Percentiles rank a stretch among this genome's conserved stretches.
Evolutionary conservation across 805 yeast genomes (phyloP).

Genomic region (Suhomyces sp.): DNA sequence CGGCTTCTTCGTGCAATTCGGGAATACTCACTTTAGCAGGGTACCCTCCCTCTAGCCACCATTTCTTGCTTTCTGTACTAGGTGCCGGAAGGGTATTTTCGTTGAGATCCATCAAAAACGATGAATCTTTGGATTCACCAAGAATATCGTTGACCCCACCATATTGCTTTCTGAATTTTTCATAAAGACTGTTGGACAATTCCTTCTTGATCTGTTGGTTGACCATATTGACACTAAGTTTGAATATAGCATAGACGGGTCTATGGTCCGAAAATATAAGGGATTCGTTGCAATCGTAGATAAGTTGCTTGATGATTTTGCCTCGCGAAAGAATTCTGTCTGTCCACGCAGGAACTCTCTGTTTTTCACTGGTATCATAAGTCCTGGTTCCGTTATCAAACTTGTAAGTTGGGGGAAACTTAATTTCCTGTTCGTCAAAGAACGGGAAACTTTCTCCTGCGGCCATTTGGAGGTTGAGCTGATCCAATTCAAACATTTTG

Average conservation of each 20-base stretch:
- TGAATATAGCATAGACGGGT: constrained; percentile 77
- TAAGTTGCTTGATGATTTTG: constrained; percentile 52
- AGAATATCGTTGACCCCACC: constrained; percentile 37
- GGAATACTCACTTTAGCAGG: constrained; percentile 64
- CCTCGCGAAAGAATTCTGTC: constrained; percentile 71
- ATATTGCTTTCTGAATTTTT: constrained; percentile 48
- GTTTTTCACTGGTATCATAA: constrained; percentile 90
- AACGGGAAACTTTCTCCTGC: constrained; percentile 73
- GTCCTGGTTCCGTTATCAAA: constrained; percentile 77
- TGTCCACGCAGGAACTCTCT: constrained; percentile 94
- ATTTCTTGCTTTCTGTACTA: constrained; percentile 71
- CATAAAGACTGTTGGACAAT: constrained; percentile 58
- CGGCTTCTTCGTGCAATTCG: constrained; percentile 34
- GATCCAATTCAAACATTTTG: constrained; percentile 68
- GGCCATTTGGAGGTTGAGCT: constrained; percentile 70
- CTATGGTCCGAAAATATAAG: constrained; percentile 82
- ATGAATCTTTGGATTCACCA: constrained; percentile 23
- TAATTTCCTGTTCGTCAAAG: constrained; percentile 73
- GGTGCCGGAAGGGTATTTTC: constrained; percentile 75
- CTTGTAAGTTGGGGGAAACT: constrained; percentile 87
- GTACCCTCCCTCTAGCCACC: constrained; percentile 89
- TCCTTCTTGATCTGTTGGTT: constrained; percentile 58
- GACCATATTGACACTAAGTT: constrained; percentile 60
- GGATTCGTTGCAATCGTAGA: constrained; percentile 57
- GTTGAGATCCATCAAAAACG: constrained; percentile 25